Evolutionary conservation across 768 basidiomycete genomes (phyloP).

Genomic region (Tylopilus felleus): DNA sequence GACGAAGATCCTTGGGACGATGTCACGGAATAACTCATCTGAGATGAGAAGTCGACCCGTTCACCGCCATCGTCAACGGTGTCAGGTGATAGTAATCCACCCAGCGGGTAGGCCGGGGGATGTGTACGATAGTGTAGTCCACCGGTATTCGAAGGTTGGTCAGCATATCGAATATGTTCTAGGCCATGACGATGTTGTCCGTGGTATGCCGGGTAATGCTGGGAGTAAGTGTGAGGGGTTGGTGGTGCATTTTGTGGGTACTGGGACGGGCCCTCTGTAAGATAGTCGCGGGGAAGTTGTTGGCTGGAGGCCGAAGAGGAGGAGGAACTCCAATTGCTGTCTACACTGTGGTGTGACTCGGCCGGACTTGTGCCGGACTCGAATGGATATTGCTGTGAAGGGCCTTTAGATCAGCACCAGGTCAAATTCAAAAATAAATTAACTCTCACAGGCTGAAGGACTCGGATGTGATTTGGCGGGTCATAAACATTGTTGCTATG

Average conservation of each 20-base stretch:
- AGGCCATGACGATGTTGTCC: conserved; percentile 22
- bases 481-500: conserved; percentile 2
- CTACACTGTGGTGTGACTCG: conserved; percentile 21
- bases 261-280: conserved; percentile 2
- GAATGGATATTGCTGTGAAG: conserved; percentile 17
- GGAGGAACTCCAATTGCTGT: conserved; percentile 27
- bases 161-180: conserved; percentile 19
- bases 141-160: conserved; percentile 8
- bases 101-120: conserved; percentile 11
- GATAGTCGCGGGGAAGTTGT: conserved; percentile 9
- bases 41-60: conserved; percentile 5
- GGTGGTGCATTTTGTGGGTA: conserved; percentile 7
- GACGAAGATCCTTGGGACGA: conserved; percentile 15
- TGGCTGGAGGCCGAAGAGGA: conserved; percentile 23
- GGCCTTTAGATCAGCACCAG: neutral
- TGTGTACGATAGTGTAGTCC: conserved; percentile 16
- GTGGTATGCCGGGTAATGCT: conserved; percentile 24
- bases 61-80: conserved; percentile 4
- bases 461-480: conserved; percentile 10
- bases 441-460: conserved; percentile 16
- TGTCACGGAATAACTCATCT: neutral
- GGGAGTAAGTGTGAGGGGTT: conserved; percentile 1
- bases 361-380: conserved; percentile 23
- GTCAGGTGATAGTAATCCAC: conserved; percentile 15
- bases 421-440: neutral